Conservation (phyloP, 331 rosid species). For the Saraca asoca region DNA sequence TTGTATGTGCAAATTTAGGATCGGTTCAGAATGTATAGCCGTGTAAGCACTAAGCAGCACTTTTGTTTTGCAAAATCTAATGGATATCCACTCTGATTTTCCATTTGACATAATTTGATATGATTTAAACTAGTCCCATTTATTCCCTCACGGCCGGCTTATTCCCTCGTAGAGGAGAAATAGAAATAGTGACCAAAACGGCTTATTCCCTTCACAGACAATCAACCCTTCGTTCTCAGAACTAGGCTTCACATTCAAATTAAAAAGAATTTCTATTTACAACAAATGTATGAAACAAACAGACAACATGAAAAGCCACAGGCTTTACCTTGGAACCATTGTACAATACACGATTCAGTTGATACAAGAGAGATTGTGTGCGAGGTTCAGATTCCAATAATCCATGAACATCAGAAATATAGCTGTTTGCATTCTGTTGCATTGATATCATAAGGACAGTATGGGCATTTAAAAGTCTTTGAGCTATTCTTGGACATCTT, state of each 20-base stretch:
- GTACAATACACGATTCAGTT: constrained; percentile 45
- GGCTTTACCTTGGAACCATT: constrained; percentile 39
- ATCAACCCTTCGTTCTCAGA: background rate
- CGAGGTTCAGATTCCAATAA: constrained; percentile 23
- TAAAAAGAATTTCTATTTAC: constrained; percentile 68
- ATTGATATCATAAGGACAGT: constrained; percentile 72
- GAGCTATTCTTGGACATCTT: constrained; percentile 90
- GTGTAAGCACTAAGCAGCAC: too few species aligned
- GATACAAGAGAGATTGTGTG: constrained; percentile 8
- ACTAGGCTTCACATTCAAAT: constrained; percentile 24
- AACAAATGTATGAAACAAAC: constrained; percentile 39
- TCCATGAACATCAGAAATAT: constrained; percentile 48
- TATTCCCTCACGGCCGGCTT: too few species aligned
- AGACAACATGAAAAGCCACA: constrained; percentile 40
- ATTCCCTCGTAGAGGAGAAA: too few species aligned
- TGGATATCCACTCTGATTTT: too few species aligned
- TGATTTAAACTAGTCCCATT: too few species aligned
- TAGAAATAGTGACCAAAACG: too few species aligned
- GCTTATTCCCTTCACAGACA: too few species aligned
- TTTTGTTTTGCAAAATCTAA: too few species aligned
- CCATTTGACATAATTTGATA: too few species aligned
- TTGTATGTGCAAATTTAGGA: too few species aligned
- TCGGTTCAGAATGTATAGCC: too few species aligned
- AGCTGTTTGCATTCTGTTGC: constrained; percentile 63
- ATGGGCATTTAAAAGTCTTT: constrained; percentile 81